Evolutionary conservation across 345 rosid genomes (phyloP).

Genomic region (Linum lewisii): DNA sequence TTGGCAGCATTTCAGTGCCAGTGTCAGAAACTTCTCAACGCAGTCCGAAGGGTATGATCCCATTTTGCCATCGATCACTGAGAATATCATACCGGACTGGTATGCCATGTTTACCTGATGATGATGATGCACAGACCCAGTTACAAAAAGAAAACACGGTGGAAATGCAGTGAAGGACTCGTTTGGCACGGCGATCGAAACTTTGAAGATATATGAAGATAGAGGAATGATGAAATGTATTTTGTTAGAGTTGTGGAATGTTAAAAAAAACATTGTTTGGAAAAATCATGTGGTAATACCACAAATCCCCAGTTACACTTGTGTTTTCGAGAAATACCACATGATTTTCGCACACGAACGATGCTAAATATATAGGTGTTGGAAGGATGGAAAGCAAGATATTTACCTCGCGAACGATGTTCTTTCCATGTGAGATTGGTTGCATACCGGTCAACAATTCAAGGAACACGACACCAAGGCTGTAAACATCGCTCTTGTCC

Average conservation of each 20-base stretch:
- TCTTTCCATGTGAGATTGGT: constrained; percentile 86
- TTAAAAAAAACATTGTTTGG: too few species aligned
- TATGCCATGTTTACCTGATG: constrained; percentile 58
- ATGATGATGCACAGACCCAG: background rate
- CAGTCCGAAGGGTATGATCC: constrained; percentile 88
- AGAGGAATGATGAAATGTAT: too few species aligned
- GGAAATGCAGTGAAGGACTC: too few species aligned
- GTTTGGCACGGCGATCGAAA: too few species aligned
- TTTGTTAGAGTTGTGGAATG: too few species aligned
- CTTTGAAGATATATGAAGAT: too few species aligned
- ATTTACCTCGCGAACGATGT: constrained; percentile 87
- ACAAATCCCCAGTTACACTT: too few species aligned
- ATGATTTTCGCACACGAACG: background rate
- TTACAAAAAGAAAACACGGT: background rate
- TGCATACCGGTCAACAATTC: constrained; percentile 95
- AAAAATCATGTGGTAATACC: too few species aligned
- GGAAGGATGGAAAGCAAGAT: background rate
- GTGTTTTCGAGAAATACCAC: too few species aligned
- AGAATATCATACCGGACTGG: constrained; percentile 65
- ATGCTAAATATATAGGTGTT: background rate
- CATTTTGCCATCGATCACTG: constrained; percentile 72
- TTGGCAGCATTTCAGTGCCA: constrained; percentile 69
- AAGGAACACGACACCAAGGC: constrained; percentile 85
- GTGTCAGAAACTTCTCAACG: constrained; percentile 55
- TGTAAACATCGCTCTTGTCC: constrained; percentile 94